phyloP scores from a whole-genome alignment of 345 rosid species.

The Boechera divaricarpa region DNA sequence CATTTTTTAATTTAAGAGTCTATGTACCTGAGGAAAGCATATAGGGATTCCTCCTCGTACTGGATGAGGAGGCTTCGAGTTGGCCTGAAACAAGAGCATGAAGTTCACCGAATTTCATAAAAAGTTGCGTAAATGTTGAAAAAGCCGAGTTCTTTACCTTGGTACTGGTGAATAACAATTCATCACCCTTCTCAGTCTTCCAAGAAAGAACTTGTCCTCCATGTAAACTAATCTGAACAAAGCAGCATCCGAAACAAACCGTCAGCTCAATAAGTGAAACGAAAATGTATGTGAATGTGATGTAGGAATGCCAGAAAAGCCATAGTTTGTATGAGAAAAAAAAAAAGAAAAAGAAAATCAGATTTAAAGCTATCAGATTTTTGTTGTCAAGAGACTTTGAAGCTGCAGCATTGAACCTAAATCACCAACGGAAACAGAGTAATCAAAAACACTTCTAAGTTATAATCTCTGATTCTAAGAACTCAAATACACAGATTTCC shows the following conservation, averaged over 20 bases:
- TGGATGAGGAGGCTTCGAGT: constrained; percentile 75
- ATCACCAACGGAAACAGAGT: constrained; percentile 19
- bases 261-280: background rate
- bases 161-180: constrained; percentile 75
- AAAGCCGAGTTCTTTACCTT: constrained; percentile 55
- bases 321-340: background rate
- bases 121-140: background rate
- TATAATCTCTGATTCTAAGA: background rate
- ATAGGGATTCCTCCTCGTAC: constrained; percentile 95
- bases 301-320: too few relatives aligned
- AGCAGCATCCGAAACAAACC: constrained; percentile 1
- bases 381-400: background rate
- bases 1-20: background rate
- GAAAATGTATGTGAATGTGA: background rate
- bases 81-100: constrained; percentile 55
- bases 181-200: constrained; percentile 89
- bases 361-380: too few relatives aligned
- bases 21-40: constrained; percentile 88
- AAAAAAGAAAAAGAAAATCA: too few relatives aligned
- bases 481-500: background rate
- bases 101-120: background rate
- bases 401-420: background rate
- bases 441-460: background rate
- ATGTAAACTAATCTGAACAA: constrained; percentile 75
- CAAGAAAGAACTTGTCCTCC: constrained; percentile 97